phyloP scores from a whole-genome alignment of 192 early-diverging fungal genomes.

The Umbelopsis ramanniana region DNA sequence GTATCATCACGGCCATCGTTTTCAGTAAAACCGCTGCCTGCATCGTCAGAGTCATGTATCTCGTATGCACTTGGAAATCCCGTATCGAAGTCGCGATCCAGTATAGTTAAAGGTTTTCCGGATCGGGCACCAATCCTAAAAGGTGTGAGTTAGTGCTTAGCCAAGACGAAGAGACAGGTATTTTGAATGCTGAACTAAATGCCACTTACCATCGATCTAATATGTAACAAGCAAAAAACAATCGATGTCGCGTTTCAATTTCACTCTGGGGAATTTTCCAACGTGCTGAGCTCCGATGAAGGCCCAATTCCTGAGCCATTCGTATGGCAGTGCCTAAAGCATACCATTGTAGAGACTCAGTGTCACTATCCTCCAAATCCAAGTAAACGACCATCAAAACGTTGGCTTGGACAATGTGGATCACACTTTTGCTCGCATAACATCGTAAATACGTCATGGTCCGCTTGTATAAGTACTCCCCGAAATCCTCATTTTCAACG shows the following conservation, averaged over 20 bases:
- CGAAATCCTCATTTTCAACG: neutral
- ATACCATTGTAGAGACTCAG: slow-evolving; percentile 39
- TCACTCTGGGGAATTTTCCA: slow-evolving; percentile 56
- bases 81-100: slow-evolving; percentile 43
- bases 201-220: slow-evolving; percentile 35
- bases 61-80: slow-evolving; percentile 36
- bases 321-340: slow-evolving; percentile 51
- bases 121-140: slow-evolving; percentile 45
- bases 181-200: no score
- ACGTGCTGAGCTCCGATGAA: slow-evolving; percentile 56
- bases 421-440: slow-evolving; percentile 9
- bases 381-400: slow-evolving; percentile 36
- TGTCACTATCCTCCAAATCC: slow-evolving; percentile 36
- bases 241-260: slow-evolving; percentile 50
- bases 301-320: slow-evolving; percentile 63
- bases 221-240: slow-evolving; percentile 37
- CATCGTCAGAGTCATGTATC: slow-evolving; percentile 32
- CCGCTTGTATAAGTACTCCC: slow-evolving; percentile 10
- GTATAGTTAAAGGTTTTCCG: slow-evolving; percentile 58
- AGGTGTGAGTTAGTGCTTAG: no score
- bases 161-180: neutral
- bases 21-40: no score
- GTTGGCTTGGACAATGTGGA: slow-evolving; percentile 32
- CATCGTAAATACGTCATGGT: neutral
- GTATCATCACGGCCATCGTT: slow-evolving; percentile 14